Evolutionary conservation across 306 rosid genomes (phyloP), one percentile per base, ranked within the genome.

Genomic region (Rosa rugosa): DNA sequence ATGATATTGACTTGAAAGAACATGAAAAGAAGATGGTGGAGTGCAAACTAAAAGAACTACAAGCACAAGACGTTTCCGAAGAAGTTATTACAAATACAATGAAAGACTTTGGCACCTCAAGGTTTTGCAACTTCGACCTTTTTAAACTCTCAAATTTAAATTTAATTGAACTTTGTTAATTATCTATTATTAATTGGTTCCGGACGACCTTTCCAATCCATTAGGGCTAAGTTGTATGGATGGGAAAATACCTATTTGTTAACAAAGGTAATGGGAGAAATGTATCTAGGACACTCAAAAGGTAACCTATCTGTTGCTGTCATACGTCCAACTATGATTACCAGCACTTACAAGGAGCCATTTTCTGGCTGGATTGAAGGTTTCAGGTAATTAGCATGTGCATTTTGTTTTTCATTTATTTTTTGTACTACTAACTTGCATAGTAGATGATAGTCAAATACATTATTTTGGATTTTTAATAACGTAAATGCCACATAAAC

Each of bases 251-350:
- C 84, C 3, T 86, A 84, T 27, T 76, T 46, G 1, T 84, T 82
- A 11, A 88, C 91, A 16, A 85, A 85, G 45, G 89, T 86, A 41
- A 79, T 85, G 85, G 91, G 93, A 73, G 91, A 89, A 51, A 86
- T 88, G 81, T 4, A 76, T 46, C 0, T 83, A 31, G 38, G 40
- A 8, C 70, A 69, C 23, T 57, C 11, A 2, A 79, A 77, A 62
- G 77, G 70, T 10, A 79, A 74, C 1, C 7, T 83, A 2, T 75
- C 89, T 2, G 12, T 83, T 27, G 27, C 78, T 17, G 72, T 86
- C 44, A 5, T 78, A 50, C 85, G 85, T 0, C 89, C 88, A 2
- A 66, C 85, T 16, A 11, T 62, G 1, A 5, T 88, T 3, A 27
- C 22, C 0, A 77, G 87, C 8, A 84, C 90, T 7, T 65, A 56